These are phyloP conservation scores for Hymenoscyphus fructigenus DNA, from an alignment of 2,329 filamentous ascomycete species.

Conservation along the genomic window DNA sequence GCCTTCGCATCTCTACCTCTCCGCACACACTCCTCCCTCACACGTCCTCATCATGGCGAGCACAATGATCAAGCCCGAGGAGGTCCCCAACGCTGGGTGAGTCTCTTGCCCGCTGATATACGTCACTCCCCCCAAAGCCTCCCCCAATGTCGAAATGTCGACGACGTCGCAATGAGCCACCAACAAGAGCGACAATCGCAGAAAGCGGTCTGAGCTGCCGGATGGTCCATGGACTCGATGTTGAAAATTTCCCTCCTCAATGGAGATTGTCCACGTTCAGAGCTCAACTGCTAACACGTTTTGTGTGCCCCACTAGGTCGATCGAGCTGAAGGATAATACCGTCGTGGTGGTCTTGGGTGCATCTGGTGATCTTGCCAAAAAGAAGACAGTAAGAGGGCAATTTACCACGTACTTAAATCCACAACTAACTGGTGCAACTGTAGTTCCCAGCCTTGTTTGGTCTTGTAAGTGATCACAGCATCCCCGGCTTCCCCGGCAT, in stretches of 20 bases:
- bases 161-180: slow-evolving; percentile 17
- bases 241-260: slow-evolving; percentile 23
- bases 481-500: neutral
- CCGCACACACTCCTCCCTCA: neutral
- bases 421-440: slow-evolving; percentile 31
- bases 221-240: neutral
- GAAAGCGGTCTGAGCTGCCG: slow-evolving; percentile 18
- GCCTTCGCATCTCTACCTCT: neutral
- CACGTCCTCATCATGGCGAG: slow-evolving; percentile 44
- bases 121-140: slow-evolving; percentile 27
- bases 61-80: slow-evolving; percentile 50
- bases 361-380: slow-evolving; percentile 96
- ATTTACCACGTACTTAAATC: slow-evolving; percentile 5
- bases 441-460: slow-evolving; percentile 95
- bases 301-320: slow-evolving; percentile 53
- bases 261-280: slow-evolving; percentile 27
- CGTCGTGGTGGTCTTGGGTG: slow-evolving; percentile 91
- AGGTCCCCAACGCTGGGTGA: slow-evolving; percentile 51
- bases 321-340: slow-evolving; percentile 99
- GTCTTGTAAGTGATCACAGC: slow-evolving; percentile 69
- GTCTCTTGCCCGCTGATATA: slow-evolving; percentile 36
- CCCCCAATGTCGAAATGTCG: slow-evolving; percentile 10
- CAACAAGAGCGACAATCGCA: slow-evolving; percentile 7
- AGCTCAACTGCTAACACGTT: slow-evolving; percentile 40
- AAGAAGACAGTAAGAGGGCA: slow-evolving; percentile 84